Evolutionary conservation across 75 land plant genomes (phyloP).

Genomic region (Isoetes taiwanensis): DNA sequence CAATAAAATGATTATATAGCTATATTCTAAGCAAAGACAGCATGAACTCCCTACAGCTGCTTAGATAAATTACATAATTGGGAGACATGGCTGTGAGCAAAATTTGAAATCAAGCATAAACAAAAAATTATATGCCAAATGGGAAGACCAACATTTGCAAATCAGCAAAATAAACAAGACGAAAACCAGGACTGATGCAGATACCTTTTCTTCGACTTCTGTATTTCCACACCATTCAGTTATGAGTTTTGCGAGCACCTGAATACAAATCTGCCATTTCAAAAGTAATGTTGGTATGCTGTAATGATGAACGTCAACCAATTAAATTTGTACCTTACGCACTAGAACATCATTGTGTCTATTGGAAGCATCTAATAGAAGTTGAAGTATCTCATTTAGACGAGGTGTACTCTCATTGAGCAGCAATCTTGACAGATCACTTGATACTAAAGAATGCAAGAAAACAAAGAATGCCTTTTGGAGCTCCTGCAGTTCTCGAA

Average conservation of each 20-base stretch:
- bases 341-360: constrained; percentile 69
- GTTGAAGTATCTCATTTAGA: constrained; percentile 59
- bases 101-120: background rate
- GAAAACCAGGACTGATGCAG: too few relatives aligned
- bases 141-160: background rate
- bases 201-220: constrained; percentile 78
- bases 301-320: background rate
- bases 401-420: constrained; percentile 45
- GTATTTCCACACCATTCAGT: constrained; percentile 71
- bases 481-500: constrained; percentile 83
- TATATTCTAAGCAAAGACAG: too few relatives aligned
- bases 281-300: background rate
- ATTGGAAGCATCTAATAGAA: constrained; percentile 53
- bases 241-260: constrained; percentile 64
- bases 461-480: constrained; percentile 56
- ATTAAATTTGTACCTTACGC: constrained; percentile 50
- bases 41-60: too few relatives aligned
- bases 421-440: constrained; percentile 71
- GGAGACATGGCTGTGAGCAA: background rate
- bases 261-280: constrained; percentile 67
- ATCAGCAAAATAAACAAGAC: too few relatives aligned
- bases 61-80: too few relatives aligned
- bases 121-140: background rate
- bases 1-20: background rate
- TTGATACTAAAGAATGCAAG: constrained; percentile 64